Conservation (phyloP, 306 rosid genomes). For the Quercus alba region DNA sequence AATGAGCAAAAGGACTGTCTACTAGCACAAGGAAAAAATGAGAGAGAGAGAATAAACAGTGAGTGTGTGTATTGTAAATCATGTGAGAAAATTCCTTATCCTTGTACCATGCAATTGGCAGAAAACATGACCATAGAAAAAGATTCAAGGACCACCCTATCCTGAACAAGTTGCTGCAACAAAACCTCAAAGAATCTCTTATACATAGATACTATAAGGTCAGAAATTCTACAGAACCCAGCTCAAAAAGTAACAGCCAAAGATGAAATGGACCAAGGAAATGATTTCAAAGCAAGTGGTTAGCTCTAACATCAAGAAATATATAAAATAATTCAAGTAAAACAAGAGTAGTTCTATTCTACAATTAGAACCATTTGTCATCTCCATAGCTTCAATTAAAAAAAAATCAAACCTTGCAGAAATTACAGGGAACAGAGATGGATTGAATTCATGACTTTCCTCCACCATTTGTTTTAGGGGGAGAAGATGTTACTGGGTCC, state of each 20-base stretch:
- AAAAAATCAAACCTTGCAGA: too few relatives aligned
- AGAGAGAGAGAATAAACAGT: neutral
- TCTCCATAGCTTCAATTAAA: too few relatives aligned
- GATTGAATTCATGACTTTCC: neutral
- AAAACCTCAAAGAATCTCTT: neutral
- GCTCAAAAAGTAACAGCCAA: neutral
- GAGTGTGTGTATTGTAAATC: too few relatives aligned
- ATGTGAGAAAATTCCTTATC: too few relatives aligned
- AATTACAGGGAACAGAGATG: neutral
- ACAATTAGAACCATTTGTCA: too few relatives aligned
- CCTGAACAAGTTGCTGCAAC: neutral
- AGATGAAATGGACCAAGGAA: too few relatives aligned
- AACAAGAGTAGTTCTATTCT: neutral
- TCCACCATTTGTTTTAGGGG: neutral
- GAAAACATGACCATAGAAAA: neutral
- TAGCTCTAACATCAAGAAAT: neutral
- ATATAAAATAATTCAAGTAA: neutral
- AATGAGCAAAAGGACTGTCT: too few relatives aligned
- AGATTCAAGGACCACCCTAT: neutral
- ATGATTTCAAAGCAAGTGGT: too few relatives aligned
- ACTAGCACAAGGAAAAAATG: neutral
- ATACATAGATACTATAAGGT: neutral
- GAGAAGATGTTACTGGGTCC: neutral
- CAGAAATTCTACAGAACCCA: neutral
- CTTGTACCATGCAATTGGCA: neutral